Conservation (phyloP, 768 basidiomycete species). For the Termitomyces sp. region DNA sequence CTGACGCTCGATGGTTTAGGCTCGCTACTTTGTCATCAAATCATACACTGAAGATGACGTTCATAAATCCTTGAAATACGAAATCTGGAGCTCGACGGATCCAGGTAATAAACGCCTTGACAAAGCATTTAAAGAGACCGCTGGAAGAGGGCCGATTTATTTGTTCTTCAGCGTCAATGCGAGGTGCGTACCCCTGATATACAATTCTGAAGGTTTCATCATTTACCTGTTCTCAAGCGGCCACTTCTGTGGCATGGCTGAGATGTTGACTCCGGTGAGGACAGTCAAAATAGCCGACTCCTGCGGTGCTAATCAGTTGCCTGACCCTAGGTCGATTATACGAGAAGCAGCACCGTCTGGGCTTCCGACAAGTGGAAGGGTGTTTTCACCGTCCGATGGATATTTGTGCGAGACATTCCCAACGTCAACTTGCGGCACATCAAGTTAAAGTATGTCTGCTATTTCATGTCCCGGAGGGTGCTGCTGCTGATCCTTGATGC, state of each 20-base stretch:
- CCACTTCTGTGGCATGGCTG: conserved; percentile 98
- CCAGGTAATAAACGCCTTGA: conserved; percentile 97
- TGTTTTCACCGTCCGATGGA: conserved; percentile 97
- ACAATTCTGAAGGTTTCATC: neutral
- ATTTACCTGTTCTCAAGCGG: conserved; percentile 45
- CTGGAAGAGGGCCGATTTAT: conserved; percentile 89
- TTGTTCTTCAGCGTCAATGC: conserved; percentile 98
- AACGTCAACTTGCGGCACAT: conserved; percentile 88
- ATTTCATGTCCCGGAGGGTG: neutral
- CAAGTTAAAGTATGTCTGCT: conserved; percentile 60
- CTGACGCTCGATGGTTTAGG: conserved; percentile 33
- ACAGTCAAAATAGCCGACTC: neutral
- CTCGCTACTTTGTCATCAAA: conserved; percentile 96
- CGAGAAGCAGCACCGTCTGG: conserved; percentile 94
- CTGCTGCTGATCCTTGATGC: conserved; percentile 12
- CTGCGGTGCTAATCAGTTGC: neutral
- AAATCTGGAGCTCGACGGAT: conserved; percentile 97
- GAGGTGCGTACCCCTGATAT: conserved; percentile 38
- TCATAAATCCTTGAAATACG: conserved; percentile 95
- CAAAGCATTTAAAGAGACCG: conserved; percentile 95
- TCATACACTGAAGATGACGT: conserved; percentile 99
- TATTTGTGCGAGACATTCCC: conserved; percentile 94
- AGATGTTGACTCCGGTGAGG: conserved; percentile 90
- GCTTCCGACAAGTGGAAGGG: conserved; percentile 99
- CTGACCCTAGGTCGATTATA: conserved; percentile 72